Evolutionary conservation across 352 stramenopile genomes (phyloP).

Genomic region (Globisporangium paroecandrum): DNA sequence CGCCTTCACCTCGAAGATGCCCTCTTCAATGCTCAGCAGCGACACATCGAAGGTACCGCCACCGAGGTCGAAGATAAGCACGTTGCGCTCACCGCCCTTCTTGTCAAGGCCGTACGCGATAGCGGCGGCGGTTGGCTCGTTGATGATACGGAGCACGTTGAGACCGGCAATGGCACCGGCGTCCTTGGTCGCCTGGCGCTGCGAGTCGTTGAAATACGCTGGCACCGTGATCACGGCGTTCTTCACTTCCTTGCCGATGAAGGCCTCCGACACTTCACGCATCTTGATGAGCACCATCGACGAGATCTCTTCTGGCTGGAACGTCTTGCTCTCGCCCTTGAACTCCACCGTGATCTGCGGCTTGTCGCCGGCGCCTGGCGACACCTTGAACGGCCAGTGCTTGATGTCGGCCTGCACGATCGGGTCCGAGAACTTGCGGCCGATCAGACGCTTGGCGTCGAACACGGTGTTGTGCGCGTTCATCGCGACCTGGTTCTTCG

Average conservation of each 20-base stretch:
- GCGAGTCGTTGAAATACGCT: constrained; percentile 96
- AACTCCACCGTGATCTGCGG: constrained; percentile 73
- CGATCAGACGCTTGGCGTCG: not conserved
- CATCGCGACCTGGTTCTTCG: not conserved
- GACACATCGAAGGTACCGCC: no score
- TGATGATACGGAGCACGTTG: constrained; percentile 95
- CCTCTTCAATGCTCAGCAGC: no score
- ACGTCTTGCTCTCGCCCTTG: constrained; percentile 64
- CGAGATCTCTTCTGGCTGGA: constrained; percentile 80
- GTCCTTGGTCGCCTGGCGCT: constrained; percentile 94
- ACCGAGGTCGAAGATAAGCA: constrained; percentile 71
- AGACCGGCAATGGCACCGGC: constrained; percentile 89
- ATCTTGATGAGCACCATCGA: constrained; percentile 79
- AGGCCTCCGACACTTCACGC: constrained; percentile 59
- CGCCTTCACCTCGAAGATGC: no score
- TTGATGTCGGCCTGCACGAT: not conserved
- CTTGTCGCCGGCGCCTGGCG: constrained; percentile 19
- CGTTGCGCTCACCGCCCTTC: constrained; percentile 92
- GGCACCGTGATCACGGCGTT: constrained; percentile 92
- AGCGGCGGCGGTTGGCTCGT: constrained; percentile 94
- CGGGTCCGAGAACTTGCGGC: not conserved
- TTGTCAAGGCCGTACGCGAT: constrained; percentile 96
- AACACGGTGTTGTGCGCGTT: not conserved
- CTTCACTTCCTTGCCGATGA: constrained; percentile 52
- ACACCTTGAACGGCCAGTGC: not conserved